A percentile compares a stretch with the other conserved stretches of the same genome.
phyloP scores from a whole-genome alignment of 208 protist genomes.

The Leishmania aethiopica region DNA sequence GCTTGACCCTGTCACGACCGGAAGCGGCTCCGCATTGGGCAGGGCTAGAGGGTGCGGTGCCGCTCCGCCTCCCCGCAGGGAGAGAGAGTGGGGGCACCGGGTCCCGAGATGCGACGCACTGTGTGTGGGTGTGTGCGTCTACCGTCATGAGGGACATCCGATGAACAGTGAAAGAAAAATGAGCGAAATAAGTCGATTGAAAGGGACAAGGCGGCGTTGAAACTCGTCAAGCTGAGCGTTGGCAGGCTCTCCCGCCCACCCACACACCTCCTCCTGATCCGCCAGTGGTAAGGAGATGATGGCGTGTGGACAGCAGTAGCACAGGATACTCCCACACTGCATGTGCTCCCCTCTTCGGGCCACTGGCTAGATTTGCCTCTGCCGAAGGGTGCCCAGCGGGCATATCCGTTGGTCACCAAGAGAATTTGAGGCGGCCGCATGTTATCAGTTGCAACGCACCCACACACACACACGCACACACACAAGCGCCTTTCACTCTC shows the following conservation, averaged over 20 bases:
- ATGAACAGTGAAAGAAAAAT: not conserved
- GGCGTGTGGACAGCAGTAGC: not conserved
- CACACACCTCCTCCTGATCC: too few species aligned
- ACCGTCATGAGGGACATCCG: not conserved
- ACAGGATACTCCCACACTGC: not conserved
- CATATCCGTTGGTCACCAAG: not conserved
- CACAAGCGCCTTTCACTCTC: not conserved
- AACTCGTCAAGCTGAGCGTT: too few species aligned
- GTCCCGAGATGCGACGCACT: not conserved
- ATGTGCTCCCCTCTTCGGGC: not conserved
- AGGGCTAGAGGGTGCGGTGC: not conserved
- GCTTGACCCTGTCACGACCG: not conserved
- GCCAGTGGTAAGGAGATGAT: too few species aligned
- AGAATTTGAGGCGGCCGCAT: not conserved
- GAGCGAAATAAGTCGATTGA: not conserved
- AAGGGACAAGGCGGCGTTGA: too few species aligned
- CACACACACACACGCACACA: not conserved
- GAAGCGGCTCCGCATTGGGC: not conserved
- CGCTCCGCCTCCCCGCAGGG: not conserved
- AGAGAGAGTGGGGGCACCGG: not conserved
- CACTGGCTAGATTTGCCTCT: not conserved
- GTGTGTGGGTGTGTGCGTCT: not conserved
- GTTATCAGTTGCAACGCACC: not conserved
- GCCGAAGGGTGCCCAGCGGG: not conserved
- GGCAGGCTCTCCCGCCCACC: too few species aligned